Evolutionary conservation across 1,139 yeast species (phyloP), one percentile per base, ranked within the genome.

Genomic region (Candida gigantensis): DNA sequence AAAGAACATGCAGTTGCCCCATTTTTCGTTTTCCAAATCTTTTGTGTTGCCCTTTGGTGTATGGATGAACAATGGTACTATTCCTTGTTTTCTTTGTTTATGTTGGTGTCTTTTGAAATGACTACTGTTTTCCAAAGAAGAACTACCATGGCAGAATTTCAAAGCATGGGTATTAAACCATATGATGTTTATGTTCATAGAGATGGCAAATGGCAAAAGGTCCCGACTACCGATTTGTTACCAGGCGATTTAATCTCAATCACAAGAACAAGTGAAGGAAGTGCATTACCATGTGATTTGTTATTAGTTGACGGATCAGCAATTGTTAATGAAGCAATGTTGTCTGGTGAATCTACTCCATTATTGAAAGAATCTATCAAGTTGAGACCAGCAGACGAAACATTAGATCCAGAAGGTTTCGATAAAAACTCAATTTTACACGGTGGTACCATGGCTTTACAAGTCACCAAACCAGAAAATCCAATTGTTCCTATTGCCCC

Each of bases 1-100:
- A 84, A 88, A 58, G 98, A 92, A 62, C 98, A 92, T 60, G 98
- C 97, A 5, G 95, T 94, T 32, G 97, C 98, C 9, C 99, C 99
- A 8, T 87, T 94, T 61, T 92, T 92, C 53, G 96, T 92, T 20
- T 92, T 92, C 68, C 99, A 92, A 67, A 76, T 92, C 43, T 92
- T 92, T 60, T 90, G 97, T 57, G 95, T 92, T 39, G 95, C 94
- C 11, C 73, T 94, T 45, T 94, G 97, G 97, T 77, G 88, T 55
- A 78, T 92, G 80, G 98, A 94, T 64, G 97, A 90, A 51, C 85
- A 87, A 68, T 92, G 97, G 97, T 90, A 90, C 63, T 86, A 85
- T 57, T 89, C 97, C 5, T 67, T 94, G 44, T 89, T 94, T 64
- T 86, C 96, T 20, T 72, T 92, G 47, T 83, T 94, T 60, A 90